A percentile compares a stretch with the other conserved stretches of the same genome.
These are phyloP conservation scores for Arabis alpina DNA, from an alignment of 345 rosid genomes.

Conservation along the genomic window DNA sequence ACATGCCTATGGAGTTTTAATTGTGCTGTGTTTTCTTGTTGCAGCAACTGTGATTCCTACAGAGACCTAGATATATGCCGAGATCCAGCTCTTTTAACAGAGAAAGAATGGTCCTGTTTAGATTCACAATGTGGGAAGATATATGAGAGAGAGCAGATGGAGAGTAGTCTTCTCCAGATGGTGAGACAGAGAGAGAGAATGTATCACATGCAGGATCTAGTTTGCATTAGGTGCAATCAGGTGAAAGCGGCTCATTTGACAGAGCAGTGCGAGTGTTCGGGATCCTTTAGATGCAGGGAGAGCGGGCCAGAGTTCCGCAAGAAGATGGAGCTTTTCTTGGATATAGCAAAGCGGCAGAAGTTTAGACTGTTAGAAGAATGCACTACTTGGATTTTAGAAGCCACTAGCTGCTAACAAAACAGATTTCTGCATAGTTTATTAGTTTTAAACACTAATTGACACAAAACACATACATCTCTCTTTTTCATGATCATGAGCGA, in stretches of 20 bases:
- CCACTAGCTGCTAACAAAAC: conserved; percentile 30
- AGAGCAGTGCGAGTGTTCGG: conserved; percentile 84
- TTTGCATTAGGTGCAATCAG: conserved; percentile 81
- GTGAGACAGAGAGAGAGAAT: conserved; percentile 79
- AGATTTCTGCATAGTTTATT: conserved; percentile 24
- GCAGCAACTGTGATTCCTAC: conserved; percentile 92
- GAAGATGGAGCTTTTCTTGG: conserved; percentile 73
- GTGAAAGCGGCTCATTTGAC: conserved; percentile 88
- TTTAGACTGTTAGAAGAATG: conserved; percentile 65
- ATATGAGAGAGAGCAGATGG: conserved; percentile 74
- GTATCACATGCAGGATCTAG: conserved; percentile 88
- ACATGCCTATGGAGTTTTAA: conserved; percentile 8
- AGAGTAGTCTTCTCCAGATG: conserved; percentile 83
- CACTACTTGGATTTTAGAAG: conserved; percentile 65
- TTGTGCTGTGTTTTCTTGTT: conserved; percentile 33
- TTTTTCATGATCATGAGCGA: neutral
- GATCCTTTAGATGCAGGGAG: conserved; percentile 80
- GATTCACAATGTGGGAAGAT: conserved; percentile 88
- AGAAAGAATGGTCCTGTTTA: conserved; percentile 75
- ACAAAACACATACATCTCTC: neutral
- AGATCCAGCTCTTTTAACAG: conserved; percentile 62
- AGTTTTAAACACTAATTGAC: conserved; percentile 3
- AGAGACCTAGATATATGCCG: conserved; percentile 88
- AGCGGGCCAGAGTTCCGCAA: conserved; percentile 60
- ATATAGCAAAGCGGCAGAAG: conserved; percentile 64